Evolutionary conservation across 1,284 basidiomycete genomes (phyloP).

Genomic region (Waitea zeae): DNA sequence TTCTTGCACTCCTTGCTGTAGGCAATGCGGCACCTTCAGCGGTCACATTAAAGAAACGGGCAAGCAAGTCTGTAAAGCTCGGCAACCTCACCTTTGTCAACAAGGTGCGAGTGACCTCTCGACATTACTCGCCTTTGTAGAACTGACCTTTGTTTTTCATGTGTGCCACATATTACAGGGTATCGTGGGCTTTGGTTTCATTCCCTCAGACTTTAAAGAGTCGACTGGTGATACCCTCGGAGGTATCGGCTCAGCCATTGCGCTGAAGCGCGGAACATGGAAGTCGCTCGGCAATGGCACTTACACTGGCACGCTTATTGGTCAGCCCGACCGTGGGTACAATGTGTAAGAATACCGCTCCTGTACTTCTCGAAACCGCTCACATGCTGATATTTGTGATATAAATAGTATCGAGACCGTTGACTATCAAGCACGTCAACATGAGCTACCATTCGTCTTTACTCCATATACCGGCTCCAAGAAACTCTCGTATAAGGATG

Average conservation of each 20-base stretch:
- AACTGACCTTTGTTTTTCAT: too few relatives aligned
- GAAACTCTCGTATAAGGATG: slow-evolving; percentile 28
- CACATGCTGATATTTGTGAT: not conserved
- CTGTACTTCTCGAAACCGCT: slow-evolving; percentile 4
- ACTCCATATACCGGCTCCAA: slow-evolving; percentile 32
- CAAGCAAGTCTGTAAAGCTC: too few relatives aligned
- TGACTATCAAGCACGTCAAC: slow-evolving; percentile 42
- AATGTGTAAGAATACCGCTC: too few relatives aligned
- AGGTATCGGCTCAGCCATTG: slow-evolving; percentile 19
- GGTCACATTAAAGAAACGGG: too few relatives aligned
- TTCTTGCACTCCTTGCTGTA: too few relatives aligned
- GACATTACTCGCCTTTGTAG: too few relatives aligned
- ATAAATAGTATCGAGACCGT: slow-evolving; percentile 27
- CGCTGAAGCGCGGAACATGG: slow-evolving; percentile 15
- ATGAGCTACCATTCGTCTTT: slow-evolving; percentile 39
- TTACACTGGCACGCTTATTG: slow-evolving; percentile 23
- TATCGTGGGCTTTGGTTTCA: slow-evolving; percentile 19
- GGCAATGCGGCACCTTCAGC: too few relatives aligned
- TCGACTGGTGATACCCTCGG: slow-evolving; percentile 20
- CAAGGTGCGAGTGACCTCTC: too few relatives aligned
- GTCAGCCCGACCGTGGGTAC: slow-evolving; percentile 31
- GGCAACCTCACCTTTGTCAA: too few relatives aligned
- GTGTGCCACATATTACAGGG: too few relatives aligned
- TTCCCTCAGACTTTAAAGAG: slow-evolving; percentile 19
- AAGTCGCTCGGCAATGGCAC: slow-evolving; percentile 11